These are phyloP conservation scores for Phialemoniopsis sp. DNA, from an alignment of 2,329 filamentous ascomycete genomes.

Conservation along the genomic window DNA sequence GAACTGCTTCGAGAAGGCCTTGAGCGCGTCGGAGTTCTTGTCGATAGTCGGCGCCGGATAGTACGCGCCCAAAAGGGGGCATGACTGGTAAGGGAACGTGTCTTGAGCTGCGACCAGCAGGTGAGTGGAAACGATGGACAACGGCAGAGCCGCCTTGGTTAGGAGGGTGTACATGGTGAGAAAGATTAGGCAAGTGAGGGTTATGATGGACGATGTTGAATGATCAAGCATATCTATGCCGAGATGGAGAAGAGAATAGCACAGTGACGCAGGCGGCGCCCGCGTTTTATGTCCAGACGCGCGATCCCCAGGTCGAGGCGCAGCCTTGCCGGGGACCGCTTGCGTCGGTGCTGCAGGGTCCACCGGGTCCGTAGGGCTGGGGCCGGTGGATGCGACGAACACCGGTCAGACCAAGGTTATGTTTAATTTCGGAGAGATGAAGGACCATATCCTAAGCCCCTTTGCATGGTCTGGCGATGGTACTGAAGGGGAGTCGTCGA, in stretches of 20 bases:
- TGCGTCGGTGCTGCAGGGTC: too few relatives aligned
- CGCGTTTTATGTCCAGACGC: too few relatives aligned
- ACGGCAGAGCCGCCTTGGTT: neutral
- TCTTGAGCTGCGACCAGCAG: neutral
- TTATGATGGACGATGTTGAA: too few relatives aligned
- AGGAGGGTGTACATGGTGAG: neutral
- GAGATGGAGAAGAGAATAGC: neutral
- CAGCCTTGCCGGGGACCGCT: too few relatives aligned
- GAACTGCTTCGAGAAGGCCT: slow-evolving; percentile 10
- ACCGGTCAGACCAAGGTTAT: too few relatives aligned
- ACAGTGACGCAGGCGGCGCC: too few relatives aligned
- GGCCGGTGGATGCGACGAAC: too few relatives aligned
- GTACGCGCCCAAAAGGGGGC: slow-evolving; percentile 11
- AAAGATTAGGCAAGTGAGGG: too few relatives aligned
- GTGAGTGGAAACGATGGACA: neutral
- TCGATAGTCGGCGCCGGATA: slow-evolving; percentile 9
- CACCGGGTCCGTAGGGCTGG: too few relatives aligned
- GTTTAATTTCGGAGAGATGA: neutral
- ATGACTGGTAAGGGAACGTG: slow-evolving; percentile 9
- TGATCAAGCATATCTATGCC: neutral
- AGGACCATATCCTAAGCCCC: neutral
- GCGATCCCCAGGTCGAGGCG: too few relatives aligned
- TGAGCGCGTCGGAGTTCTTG: slow-evolving; percentile 5
- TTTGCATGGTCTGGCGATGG: neutral
- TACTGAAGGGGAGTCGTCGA: neutral